Evolutionary conservation across 306 rosid genomes (phyloP).

Genomic region (Cucurbita ficifolia): DNA sequence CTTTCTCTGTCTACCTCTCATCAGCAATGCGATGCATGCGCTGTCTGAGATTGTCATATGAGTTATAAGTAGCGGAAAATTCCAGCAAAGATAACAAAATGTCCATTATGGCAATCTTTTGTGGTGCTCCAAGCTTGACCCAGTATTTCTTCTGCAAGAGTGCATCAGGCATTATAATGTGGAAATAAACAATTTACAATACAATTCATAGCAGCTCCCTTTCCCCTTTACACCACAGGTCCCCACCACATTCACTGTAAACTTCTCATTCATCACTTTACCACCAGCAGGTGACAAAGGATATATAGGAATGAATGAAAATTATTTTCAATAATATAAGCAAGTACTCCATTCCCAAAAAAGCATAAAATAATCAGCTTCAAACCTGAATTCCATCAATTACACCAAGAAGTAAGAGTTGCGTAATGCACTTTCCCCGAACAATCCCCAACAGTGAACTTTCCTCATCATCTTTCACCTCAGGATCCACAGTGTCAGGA

Average conservation of each 20-base stretch:
- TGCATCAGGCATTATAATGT: slow-evolving; percentile 1
- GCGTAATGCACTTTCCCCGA: slow-evolving; percentile 92
- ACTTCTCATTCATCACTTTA: not conserved
- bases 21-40: slow-evolving; percentile 82
- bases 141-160: slow-evolving; percentile 86
- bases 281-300: not conserved
- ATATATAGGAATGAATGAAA: not conserved
- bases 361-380: not conserved
- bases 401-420: slow-evolving; percentile 74
- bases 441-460: slow-evolving; percentile 62
- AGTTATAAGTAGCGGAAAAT: slow-evolving; percentile 86
- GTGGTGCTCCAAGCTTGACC: slow-evolving; percentile 57
- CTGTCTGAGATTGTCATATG: slow-evolving; percentile 65
- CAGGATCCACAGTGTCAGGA: slow-evolving; percentile 51
- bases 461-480: slow-evolving; percentile 57
- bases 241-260: not conserved
- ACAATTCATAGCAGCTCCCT: not conserved
- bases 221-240: not conserved
- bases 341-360: not conserved
- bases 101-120: slow-evolving; percentile 73
- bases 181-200: not conserved
- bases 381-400: slow-evolving; percentile 91
- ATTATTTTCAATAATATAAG: not conserved
- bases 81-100: slow-evolving; percentile 68
- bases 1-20: slow-evolving; percentile 41